A percentile compares a stretch with the other conserved stretches of the same genome.
These are phyloP conservation scores for Thymus mandschuricus DNA, from an alignment of 257 asterid genomes.

Conservation along the genomic window DNA sequence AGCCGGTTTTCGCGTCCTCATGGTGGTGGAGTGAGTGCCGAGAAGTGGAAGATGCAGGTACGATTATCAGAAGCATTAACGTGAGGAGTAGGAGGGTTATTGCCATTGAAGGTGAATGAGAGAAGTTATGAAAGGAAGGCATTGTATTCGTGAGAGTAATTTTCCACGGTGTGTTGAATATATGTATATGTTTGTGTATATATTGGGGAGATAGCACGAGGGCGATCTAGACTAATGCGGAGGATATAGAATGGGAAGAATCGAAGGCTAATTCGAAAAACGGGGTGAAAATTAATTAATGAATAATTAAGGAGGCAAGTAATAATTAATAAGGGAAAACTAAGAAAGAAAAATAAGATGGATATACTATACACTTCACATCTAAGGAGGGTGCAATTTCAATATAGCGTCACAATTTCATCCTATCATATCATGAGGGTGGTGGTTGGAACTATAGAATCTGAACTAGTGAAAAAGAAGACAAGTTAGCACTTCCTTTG, in stretches of 20 bases:
- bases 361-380: not conserved
- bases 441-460: slow-evolving; percentile 34
- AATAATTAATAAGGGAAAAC: not conserved
- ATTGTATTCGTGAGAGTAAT: not conserved
- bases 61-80: slow-evolving; percentile 28
- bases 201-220: not conserved
- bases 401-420: slow-evolving; percentile 27
- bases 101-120: slow-evolving; percentile 21
- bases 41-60: slow-evolving; percentile 48
- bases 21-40: slow-evolving; percentile 34
- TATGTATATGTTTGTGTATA: not conserved
- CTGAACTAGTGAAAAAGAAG: not conserved
- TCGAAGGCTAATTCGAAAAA: slow-evolving; percentile 16
- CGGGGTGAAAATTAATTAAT: slow-evolving; percentile 13
- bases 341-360: slow-evolving; percentile 18
- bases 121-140: not conserved
- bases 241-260: slow-evolving; percentile 17
- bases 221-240: not conserved
- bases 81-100: slow-evolving; percentile 27
- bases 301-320: slow-evolving; percentile 3
- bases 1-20: slow-evolving; percentile 40
- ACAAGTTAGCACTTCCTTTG: not conserved
- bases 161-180: not conserved
- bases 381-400: slow-evolving; percentile 38
- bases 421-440: slow-evolving; percentile 23